phyloP scores from a whole-genome alignment of 169 alveolate species.

The Theileria annulata region DNA sequence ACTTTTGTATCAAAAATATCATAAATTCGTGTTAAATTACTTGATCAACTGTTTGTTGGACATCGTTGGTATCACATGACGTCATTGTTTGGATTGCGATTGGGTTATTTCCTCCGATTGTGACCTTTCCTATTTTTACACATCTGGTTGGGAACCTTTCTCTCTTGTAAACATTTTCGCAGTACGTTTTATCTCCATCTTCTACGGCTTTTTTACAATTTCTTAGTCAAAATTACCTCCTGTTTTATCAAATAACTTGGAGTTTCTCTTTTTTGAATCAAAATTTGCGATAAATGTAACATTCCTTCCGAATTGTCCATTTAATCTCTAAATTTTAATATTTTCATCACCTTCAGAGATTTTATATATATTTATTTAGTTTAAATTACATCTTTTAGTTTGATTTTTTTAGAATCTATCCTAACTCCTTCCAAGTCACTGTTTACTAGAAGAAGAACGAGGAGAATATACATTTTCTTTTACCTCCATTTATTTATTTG shows the following conservation, averaged over 20 bases:
- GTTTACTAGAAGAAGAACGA: background rate
- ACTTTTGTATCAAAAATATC: background rate
- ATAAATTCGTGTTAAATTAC: conserved; percentile 16
- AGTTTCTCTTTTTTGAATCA: background rate
- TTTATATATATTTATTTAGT: background rate
- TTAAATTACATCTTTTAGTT: background rate
- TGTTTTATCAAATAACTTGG: background rate
- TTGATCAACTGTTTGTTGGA: conserved; percentile 78
- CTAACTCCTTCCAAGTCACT: background rate
- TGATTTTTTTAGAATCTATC: background rate
- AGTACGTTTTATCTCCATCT: conserved; percentile 51
- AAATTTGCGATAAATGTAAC: background rate
- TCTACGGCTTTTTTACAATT: background rate
- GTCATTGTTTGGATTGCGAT: conserved; percentile 84
- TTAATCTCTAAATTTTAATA: background rate
- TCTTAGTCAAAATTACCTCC: background rate
- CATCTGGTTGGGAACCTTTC: conserved; percentile 71
- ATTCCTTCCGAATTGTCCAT: background rate
- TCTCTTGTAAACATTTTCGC: conserved; percentile 68
- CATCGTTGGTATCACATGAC: conserved; percentile 77
- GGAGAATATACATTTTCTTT: background rate
- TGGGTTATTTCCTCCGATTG: conserved; percentile 76
- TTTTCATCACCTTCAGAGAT: background rate
- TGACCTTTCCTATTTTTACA: conserved; percentile 74
- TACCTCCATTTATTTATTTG: background rate